These are phyloP conservation scores for Mycena pura DNA, from an alignment of 768 basidiomycete species.

Conservation along the genomic window DNA sequence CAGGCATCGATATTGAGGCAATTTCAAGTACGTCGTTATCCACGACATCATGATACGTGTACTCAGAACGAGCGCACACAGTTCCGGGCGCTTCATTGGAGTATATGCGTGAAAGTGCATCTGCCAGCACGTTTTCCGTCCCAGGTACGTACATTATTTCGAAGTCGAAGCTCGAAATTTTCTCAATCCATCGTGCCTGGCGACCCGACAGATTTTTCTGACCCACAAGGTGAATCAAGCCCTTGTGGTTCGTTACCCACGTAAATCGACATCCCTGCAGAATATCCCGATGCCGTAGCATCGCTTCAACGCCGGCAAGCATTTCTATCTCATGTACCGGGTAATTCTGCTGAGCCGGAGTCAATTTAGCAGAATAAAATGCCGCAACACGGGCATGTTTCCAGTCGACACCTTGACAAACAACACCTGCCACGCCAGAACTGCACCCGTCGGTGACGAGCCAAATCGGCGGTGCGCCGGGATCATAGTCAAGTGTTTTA, in stretches of 20 bases:
- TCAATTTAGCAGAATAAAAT: slow-evolving; percentile 29
- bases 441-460: slow-evolving; percentile 26
- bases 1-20: background rate
- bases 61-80: background rate
- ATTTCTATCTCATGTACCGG: slow-evolving; percentile 13
- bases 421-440: slow-evolving; percentile 9
- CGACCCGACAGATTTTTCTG: background rate
- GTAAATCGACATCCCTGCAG: background rate
- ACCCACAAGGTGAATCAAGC: background rate
- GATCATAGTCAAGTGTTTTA: slow-evolving; percentile 33
- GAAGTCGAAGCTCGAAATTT: background rate
- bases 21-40: background rate
- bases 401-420: slow-evolving; percentile 21
- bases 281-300: slow-evolving; percentile 3
- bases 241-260: slow-evolving; percentile 2
- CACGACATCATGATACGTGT: background rate
- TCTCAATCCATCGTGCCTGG: background rate
- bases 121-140: background rate
- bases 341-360: slow-evolving; percentile 27
- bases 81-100: background rate
- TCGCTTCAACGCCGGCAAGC: background rate
- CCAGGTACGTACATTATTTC: background rate
- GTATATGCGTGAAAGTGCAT: background rate
- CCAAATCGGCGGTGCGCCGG: slow-evolving; percentile 13
- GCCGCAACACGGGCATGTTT: slow-evolving; percentile 35